Evolutionary conservation across 208 protist genomes (phyloP).

Genomic region (Blastocrithidia nonstop): DNA sequence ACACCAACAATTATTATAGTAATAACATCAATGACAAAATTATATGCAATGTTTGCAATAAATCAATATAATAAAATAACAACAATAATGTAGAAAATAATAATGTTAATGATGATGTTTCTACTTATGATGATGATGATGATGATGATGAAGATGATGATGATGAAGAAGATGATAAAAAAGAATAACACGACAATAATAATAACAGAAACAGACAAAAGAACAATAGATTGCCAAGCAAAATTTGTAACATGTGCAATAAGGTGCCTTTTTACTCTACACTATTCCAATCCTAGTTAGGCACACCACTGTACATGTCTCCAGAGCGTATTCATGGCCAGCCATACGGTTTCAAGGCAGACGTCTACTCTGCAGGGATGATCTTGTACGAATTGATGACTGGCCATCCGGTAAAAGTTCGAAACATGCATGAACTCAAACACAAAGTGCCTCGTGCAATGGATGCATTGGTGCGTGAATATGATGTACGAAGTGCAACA

Average conservation of each 20-base stretch:
- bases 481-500: too few species aligned
- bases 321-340: slow-evolving; percentile 44
- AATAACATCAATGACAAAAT: slow-evolving; percentile 4
- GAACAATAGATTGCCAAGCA: too few species aligned
- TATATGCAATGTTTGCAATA: neutral
- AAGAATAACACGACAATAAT: too few species aligned
- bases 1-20: neutral
- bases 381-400: slow-evolving; percentile 70
- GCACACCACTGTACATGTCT: slow-evolving; percentile 55
- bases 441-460: slow-evolving; percentile 13
- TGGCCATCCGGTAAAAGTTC: slow-evolving; percentile 21
- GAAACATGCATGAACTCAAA: slow-evolving; percentile 13
- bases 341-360: slow-evolving; percentile 49
- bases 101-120: neutral
- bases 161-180: too few species aligned
- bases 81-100: slow-evolving; percentile 1
- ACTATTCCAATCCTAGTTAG: slow-evolving; percentile 41
- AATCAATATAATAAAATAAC: too few species aligned
- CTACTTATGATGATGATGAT: neutral
- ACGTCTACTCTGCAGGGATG: slow-evolving; percentile 63
- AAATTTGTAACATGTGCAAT: too few species aligned
- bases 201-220: too few species aligned
- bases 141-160: too few species aligned
- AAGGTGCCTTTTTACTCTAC: too few species aligned
- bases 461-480: slow-evolving; percentile 7